Evolutionary conservation across 495 filamentous ascomycete genomes (phyloP), one percentile per base, ranked within the genome.

Genomic region (Schizothecium vesticola): DNA sequence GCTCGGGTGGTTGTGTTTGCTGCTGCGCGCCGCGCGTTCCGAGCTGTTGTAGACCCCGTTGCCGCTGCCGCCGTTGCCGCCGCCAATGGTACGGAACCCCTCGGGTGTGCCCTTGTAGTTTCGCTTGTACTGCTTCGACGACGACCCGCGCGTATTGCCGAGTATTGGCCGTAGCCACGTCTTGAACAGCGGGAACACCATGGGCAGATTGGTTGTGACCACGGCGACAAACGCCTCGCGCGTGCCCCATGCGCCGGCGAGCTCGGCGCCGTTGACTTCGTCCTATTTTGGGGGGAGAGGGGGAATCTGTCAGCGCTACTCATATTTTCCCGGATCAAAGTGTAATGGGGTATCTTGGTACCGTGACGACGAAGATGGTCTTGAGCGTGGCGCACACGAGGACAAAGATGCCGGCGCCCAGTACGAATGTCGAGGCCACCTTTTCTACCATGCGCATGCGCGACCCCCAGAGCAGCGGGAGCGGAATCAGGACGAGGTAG

Each of bases 141-240:
- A 26, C 59, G n/a, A n/a, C n/a, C n/a, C n/a, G n/a, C n/a, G n/a
- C n/a, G n/a, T n/a, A n/a, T n/a, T 61, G 10, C 59, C 81, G 71
- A 82, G 74, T 0, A 79, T n/a, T 8, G 76, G 77, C 56, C 31
- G 70, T 19, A 86, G 73, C 81, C 81, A 84, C 9, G 67, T 64
- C 62, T 80, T 78, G 68, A 85, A 55, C 4, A 85, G 75, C 36
- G 83, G 83, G 78, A 85, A 85, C 13, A 86, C 71, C 81, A 85
- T 84, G 4, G 83, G 84, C 0, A 86, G 77, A 70, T 85, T 85
- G 57, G 81, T 84, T 1, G 80, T 85, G 21, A 85, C 69, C 7
- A 85, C 81, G 13, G 83, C 79, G 57, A 84, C 83, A 63, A 86
- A 85, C 23, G 83, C 80, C 64, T 85, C 84, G 7, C 84, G 80